Conservation (phyloP, 495 filamentous ascomycete genomes). For the Xylaria bambusicola region DNA sequence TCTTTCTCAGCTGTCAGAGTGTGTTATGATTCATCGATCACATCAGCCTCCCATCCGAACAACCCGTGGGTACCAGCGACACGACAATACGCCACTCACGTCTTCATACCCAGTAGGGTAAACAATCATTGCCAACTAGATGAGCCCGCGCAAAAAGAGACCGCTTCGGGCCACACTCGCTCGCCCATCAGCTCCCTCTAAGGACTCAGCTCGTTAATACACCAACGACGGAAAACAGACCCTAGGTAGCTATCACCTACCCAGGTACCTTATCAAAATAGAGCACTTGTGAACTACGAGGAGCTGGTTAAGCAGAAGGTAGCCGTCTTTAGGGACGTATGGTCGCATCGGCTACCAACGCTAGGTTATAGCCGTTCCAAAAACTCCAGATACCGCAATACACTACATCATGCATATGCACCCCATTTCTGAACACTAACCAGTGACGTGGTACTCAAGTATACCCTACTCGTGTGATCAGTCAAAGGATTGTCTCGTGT, state of each 20-base stretch:
- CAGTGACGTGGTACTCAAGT: background rate
- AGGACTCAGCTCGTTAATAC: conserved; percentile 9
- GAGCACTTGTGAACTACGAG: background rate
- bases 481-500: conserved; percentile 14
- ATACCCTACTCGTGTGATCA: conserved; percentile 6
- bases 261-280: background rate
- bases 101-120: conserved; percentile 5
- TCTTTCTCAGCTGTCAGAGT: background rate
- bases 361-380: background rate
- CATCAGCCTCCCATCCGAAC: conserved; percentile 14
- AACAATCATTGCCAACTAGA: background rate
- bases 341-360: background rate
- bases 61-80: conserved; percentile 1
- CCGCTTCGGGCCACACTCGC: background rate
- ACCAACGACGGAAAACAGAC: background rate
- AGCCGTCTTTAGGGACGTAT: background rate
- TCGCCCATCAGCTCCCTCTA: background rate
- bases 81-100: conserved; percentile 14
- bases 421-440: background rate
- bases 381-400: background rate
- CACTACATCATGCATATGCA: conserved; percentile 13
- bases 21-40: background rate
- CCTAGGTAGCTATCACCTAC: background rate
- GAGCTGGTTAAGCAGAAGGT: background rate
- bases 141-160: background rate